These are phyloP conservation scores for Phaeomoniella chlamydospora DNA, from an alignment of 2,329 filamentous ascomycete species.

Conservation along the genomic window DNA sequence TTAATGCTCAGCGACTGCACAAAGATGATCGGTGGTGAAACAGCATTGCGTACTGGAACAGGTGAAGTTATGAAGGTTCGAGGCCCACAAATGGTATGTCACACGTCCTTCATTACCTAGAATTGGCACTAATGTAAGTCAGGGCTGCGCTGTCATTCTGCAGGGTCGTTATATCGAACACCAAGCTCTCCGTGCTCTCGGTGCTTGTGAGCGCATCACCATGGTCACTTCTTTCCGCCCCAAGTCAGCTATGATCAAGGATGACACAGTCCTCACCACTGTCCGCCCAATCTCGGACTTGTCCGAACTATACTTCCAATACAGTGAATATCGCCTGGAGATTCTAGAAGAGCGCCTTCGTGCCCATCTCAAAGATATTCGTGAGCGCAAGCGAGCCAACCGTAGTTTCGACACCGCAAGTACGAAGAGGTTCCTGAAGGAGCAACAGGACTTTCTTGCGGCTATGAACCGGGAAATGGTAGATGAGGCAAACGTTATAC, in stretches of 20 bases:
- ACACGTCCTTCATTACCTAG: background rate
- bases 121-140: background rate
- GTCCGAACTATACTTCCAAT: constrained; percentile 45
- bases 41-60: constrained; percentile 41
- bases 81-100: constrained; percentile 26
- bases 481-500: constrained; percentile 21
- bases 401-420: constrained; percentile 16
- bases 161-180: constrained; percentile 56
- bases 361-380: constrained; percentile 21
- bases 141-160: constrained; percentile 50
- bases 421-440: constrained; percentile 15
- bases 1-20: constrained; percentile 35
- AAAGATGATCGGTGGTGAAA: constrained; percentile 39
- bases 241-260: constrained; percentile 35
- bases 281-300: constrained; percentile 45
- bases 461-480: constrained; percentile 6
- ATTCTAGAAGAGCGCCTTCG: constrained; percentile 46
- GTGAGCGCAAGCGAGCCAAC: constrained; percentile 16
- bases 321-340: constrained; percentile 46
- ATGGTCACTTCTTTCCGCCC: constrained; percentile 55
- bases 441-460: constrained; percentile 15
- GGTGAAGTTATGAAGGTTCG: constrained; percentile 30
- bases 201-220: constrained; percentile 46
- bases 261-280: constrained; percentile 47
- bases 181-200: constrained; percentile 43